phyloP scores from a whole-genome alignment of 1,284 basidiomycete species.

The Amylostereum chailletii region DNA sequence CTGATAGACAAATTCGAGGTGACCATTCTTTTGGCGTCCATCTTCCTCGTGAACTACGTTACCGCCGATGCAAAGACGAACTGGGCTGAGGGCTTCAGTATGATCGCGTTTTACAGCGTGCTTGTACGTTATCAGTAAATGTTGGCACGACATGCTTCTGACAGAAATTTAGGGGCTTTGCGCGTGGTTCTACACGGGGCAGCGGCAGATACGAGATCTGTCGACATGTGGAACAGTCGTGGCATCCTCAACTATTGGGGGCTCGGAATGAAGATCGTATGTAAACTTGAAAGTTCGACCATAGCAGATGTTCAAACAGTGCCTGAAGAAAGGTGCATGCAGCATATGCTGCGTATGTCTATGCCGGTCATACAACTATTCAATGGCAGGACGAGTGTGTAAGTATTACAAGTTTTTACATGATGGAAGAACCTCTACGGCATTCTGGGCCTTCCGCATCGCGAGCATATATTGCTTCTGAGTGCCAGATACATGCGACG shows the following conservation, averaged over 20 bases:
- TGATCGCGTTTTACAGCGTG: constrained; percentile 53
- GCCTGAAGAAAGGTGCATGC: too few species aligned
- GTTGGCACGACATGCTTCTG: not conserved
- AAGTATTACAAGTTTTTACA: too few species aligned
- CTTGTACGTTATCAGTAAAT: constrained; percentile 28
- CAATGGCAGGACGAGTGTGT: too few species aligned
- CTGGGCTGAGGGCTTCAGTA: constrained; percentile 46
- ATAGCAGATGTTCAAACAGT: too few species aligned
- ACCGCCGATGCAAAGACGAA: constrained; percentile 65
- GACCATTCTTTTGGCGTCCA: constrained; percentile 45
- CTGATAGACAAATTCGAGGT: constrained; percentile 48
- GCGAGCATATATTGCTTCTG: not conserved
- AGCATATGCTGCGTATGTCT: too few species aligned
- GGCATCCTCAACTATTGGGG: too few species aligned
- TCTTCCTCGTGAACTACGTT: constrained; percentile 66
- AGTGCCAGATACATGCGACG: not conserved
- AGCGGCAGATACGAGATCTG: not conserved
- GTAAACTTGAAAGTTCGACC: too few species aligned
- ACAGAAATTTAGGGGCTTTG: not conserved
- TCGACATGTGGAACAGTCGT: too few species aligned
- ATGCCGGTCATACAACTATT: too few species aligned
- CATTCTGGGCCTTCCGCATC: too few species aligned
- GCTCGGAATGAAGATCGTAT: too few species aligned
- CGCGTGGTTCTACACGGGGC: not conserved
- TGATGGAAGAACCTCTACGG: too few species aligned